Evolutionary conservation across 1,139 yeast genomes (phyloP), one percentile per base, ranked within the genome.

Genomic region (Suhomyces taliae): DNA sequence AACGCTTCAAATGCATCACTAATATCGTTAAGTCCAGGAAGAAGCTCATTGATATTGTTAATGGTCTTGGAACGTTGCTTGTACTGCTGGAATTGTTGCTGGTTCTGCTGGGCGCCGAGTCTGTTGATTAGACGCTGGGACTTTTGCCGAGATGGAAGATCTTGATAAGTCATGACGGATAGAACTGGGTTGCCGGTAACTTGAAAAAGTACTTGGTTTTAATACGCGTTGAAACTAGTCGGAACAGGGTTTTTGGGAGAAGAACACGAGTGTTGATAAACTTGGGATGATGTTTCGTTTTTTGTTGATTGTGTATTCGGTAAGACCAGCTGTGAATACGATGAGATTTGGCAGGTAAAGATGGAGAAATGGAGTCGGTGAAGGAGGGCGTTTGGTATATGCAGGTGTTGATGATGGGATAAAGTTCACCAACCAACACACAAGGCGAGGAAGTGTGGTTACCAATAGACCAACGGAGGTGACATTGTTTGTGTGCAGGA

Each of bases 1-100:
- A 91, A 76, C 29, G 97, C 97, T 64, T 90, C 96, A 51, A 93
- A 79, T 1, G 93, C 95, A 69, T 93, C 99, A 39, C 89, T 78
- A 48, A 93, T 81, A 62, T 93, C 99, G 67, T 91, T 93, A 48
- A 93, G 74, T 0, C 98, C 99, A 0, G 97, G 96, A 54, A 82
- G 78, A 40, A 83, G 67, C 53, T 82, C 84, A 49, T 68, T 70
- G 53, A 70, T 62, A 50, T 61, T 66, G 52, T 59, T 60, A 44
- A 73, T 62, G 47, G 61, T 66, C 47, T 63, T 66, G 15, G 76
- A 66, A 40, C 67, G 64, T 48, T 60, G 67, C 45, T 65, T 63
- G 59, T 67, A 73, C 50, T 66, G 70, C 44, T 66, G 69, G 51
- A 71, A 72, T 49, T 60, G 58, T 38, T 60, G 62, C 39, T 62